A percentile compares a stretch with the other conserved stretches of the same genome.
Conservation (phyloP, 192 early-diverging fungal species). For the Entophlyctis helioformis region DNA sequence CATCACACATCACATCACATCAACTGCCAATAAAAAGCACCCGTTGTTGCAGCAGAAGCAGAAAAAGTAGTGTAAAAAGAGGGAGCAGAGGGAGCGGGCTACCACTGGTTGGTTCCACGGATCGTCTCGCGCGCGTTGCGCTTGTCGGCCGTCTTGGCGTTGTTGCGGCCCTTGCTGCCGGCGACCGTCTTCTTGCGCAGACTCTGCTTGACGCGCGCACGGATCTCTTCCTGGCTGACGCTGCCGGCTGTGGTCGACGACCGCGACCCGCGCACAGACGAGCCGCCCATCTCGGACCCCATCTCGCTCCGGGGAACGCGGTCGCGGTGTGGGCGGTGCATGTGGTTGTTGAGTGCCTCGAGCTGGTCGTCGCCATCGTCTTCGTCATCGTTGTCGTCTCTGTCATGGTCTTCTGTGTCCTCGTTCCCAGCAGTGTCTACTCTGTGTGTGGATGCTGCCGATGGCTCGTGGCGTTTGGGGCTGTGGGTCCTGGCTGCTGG, state of each 20-base stretch:
- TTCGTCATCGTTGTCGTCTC: conserved; percentile 13
- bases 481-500: background rate
- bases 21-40: too few species aligned
- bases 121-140: too few species aligned
- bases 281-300: background rate
- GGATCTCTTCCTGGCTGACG: too few species aligned
- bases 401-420: conserved; percentile 12
- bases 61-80: background rate
- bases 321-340: background rate
- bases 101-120: too few species aligned
- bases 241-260: too few species aligned
- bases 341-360: background rate
- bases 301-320: background rate
- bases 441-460: background rate
- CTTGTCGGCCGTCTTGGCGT: too few species aligned
- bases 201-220: too few species aligned
- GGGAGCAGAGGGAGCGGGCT: too few species aligned
- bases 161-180: too few species aligned
- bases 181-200: too few species aligned
- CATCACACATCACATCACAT: too few species aligned
- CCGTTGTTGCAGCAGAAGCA: background rate
- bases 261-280: too few species aligned
- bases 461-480: background rate
- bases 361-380: conserved; percentile 7
- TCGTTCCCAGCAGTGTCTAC: background rate